phyloP scores from a whole-genome alignment of 805 yeast species.

The Wickerhamiella parazyma region DNA sequence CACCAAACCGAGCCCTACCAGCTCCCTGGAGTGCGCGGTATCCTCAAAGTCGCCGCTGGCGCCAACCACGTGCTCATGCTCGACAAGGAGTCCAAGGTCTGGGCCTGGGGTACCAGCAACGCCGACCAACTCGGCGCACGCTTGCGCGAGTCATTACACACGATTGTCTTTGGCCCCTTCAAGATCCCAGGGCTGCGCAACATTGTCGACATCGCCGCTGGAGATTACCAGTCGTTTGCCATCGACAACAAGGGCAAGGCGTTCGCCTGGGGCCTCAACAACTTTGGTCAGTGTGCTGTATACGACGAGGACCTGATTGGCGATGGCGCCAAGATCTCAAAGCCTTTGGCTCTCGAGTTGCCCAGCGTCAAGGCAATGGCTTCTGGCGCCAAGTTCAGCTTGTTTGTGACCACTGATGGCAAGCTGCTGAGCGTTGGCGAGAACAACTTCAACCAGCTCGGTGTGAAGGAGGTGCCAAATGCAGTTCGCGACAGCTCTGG shows the following conservation, averaged over 20 bases:
- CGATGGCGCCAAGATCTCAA: slow-evolving; percentile 57
- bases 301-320: slow-evolving; percentile 33
- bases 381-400: slow-evolving; percentile 91
- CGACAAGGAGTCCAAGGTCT: slow-evolving; percentile 73
- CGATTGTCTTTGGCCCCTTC: slow-evolving; percentile 47
- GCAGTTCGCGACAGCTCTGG: slow-evolving; percentile 69
- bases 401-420: slow-evolving; percentile 62
- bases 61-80: slow-evolving; percentile 83
- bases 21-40: slow-evolving; percentile 46
- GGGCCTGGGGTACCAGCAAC: slow-evolving; percentile 96
- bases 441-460: slow-evolving; percentile 85
- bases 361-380: slow-evolving; percentile 43
- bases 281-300: slow-evolving; percentile 90
- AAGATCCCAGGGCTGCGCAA: slow-evolving; percentile 67
- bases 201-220: slow-evolving; percentile 71
- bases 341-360: slow-evolving; percentile 60
- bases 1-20: slow-evolving; percentile 57
- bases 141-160: slow-evolving; percentile 29
- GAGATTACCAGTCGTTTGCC: slow-evolving; percentile 95
- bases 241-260: slow-evolving; percentile 58
- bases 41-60: slow-evolving; percentile 79
- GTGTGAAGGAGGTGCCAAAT: slow-evolving; percentile 56
- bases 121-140: slow-evolving; percentile 84
- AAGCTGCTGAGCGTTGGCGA: slow-evolving; percentile 79
- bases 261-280: slow-evolving; percentile 89